Percentiles rank a stretch among this genome's conserved stretches.
Conservation (phyloP, 1,139 yeast species). For the Eremothecium coryli region DNA sequence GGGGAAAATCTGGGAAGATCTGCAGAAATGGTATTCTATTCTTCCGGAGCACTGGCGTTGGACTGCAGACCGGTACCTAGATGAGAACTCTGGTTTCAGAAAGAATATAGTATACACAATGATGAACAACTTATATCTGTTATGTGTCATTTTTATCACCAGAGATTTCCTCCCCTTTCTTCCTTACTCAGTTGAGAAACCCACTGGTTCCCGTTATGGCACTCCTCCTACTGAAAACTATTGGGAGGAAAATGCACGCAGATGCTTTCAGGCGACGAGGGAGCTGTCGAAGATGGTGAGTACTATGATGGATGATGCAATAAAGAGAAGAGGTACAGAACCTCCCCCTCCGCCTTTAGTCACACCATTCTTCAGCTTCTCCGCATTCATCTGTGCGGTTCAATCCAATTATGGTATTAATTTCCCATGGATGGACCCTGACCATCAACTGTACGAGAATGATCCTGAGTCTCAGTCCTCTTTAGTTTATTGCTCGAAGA, state of each 20-base stretch:
- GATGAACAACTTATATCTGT: conserved; percentile 8
- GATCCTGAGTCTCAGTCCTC: neutral
- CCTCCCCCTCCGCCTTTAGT: neutral
- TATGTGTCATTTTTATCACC: conserved; percentile 7
- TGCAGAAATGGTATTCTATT: conserved; percentile 6
- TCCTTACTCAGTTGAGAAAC: conserved; percentile 6
- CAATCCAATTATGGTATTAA: conserved; percentile 8
- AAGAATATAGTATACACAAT: conserved; percentile 5
- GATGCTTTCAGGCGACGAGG: conserved; percentile 7
- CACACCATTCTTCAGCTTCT: conserved; percentile 10
- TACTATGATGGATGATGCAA: conserved; percentile 6
- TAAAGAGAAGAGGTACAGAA: neutral
- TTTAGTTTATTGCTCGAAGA: conserved; percentile 6
- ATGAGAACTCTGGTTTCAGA: neutral
- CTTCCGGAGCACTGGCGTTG: conserved; percentile 10
- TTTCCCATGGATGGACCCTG: conserved; percentile 13
- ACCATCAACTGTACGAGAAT: conserved; percentile 6
- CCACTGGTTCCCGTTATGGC: neutral
- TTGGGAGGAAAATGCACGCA: conserved; percentile 9
- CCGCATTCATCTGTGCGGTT: conserved; percentile 10
- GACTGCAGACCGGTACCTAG: conserved; percentile 2
- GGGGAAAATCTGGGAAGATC: conserved; percentile 6
- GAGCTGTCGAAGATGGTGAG: conserved; percentile 5
- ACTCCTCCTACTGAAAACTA: conserved; percentile 8
- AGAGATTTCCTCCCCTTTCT: conserved; percentile 10